Conservation (phyloP, 2,329 filamentous ascomycete genomes). For the Epichloe brachyelytri region DNA sequence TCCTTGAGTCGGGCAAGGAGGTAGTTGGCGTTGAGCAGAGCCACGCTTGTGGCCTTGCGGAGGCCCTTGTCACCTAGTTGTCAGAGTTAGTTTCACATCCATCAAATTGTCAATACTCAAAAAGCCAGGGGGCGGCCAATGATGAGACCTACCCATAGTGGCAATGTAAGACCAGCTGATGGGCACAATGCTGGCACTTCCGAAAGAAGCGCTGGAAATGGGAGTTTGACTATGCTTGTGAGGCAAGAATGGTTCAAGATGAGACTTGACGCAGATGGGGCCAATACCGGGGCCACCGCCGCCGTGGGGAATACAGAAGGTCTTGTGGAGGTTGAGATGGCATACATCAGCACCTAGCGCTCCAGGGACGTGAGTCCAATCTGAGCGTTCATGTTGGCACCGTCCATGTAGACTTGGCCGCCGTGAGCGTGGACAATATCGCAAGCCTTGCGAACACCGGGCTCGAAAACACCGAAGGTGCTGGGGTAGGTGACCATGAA, state of each 20-base stretch:
- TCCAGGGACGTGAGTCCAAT: conserved; percentile 86
- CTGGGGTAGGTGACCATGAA: conserved; percentile 97
- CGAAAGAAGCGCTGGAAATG: conserved; percentile 72
- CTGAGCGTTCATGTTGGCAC: conserved; percentile 97
- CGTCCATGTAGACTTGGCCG: conserved; percentile 96
- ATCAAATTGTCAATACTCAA: neutral
- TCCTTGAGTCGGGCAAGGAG: conserved; percentile 75
- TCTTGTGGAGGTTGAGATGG: conserved; percentile 96
- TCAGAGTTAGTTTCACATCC: neutral
- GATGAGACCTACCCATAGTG: conserved; percentile 60
- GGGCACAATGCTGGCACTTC: conserved; percentile 81
- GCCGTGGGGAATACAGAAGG: conserved; percentile 95
- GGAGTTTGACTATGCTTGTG: conserved; percentile 32
- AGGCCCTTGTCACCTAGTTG: conserved; percentile 44
- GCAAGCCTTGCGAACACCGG: conserved; percentile 73
- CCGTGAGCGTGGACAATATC: conserved; percentile 75
- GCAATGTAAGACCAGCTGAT: conserved; percentile 95
- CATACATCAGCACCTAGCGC: conserved; percentile 95
- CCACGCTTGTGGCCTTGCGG: conserved; percentile 80
- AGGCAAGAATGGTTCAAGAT: conserved; percentile 58
- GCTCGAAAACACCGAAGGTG: conserved; percentile 92
- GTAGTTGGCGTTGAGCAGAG: conserved; percentile 95
- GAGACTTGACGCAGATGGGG: conserved; percentile 79
- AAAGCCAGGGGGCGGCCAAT: neutral
- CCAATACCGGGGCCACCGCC: conserved; percentile 89